Conservation (phyloP, 192 early-diverging fungal genomes). For the Linnemannia zychae region DNA sequence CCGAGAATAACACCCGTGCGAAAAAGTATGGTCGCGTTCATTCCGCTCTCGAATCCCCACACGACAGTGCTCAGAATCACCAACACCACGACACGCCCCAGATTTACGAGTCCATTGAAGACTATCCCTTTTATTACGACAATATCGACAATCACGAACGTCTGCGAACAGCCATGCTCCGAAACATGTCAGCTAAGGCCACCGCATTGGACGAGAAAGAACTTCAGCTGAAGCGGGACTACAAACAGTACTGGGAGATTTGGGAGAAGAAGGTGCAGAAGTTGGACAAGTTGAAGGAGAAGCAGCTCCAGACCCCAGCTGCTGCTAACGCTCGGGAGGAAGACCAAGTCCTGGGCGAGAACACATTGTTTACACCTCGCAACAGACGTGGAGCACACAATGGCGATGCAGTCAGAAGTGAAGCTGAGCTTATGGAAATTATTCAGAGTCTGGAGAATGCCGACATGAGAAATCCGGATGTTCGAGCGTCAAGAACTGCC, state of each 20-base stretch:
- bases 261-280: constrained; percentile 63
- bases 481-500: constrained; percentile 77
- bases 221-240: constrained; percentile 57
- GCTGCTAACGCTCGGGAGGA: constrained; percentile 39
- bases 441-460: constrained; percentile 79
- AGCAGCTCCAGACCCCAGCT: constrained; percentile 34
- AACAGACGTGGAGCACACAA: constrained; percentile 63
- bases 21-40: constrained; percentile 55
- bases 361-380: constrained; percentile 31
- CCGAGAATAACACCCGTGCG: constrained; percentile 52
- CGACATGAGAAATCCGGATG: constrained; percentile 78
- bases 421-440: constrained; percentile 83
- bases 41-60: constrained; percentile 34
- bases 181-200: constrained; percentile 38
- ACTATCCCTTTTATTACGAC: constrained; percentile 61
- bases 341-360: constrained; percentile 41
- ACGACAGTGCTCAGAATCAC: constrained; percentile 33
- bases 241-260: constrained; percentile 59
- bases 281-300: constrained; percentile 57
- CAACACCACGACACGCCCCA: constrained; percentile 41
- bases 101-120: constrained; percentile 53
- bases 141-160: constrained; percentile 55
- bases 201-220: constrained; percentile 57
- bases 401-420: constrained; percentile 81
- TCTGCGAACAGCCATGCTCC: constrained; percentile 30